These are phyloP conservation scores for Apiotrichum porosum DNA, from an alignment of 1,284 basidiomycete species.

Conservation along the genomic window DNA sequence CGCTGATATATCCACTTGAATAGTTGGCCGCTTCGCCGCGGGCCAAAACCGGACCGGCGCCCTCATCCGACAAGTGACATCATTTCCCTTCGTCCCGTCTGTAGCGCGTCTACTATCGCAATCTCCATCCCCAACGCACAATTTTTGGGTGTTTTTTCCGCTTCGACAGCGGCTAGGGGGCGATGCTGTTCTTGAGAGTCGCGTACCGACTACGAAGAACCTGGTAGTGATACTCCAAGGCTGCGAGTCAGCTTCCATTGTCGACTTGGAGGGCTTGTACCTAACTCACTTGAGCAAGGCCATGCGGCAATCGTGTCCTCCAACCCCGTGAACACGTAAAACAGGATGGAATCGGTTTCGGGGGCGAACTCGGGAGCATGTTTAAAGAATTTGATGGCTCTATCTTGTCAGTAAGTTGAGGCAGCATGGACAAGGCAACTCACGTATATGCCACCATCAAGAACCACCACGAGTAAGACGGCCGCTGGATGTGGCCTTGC, in stretches of 20 bases:
- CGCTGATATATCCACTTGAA: too few relatives aligned
- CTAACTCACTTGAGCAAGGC: slow-evolving; percentile 10
- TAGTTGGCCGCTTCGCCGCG: too few relatives aligned
- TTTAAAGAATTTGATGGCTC: not conserved
- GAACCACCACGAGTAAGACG: slow-evolving; percentile 20
- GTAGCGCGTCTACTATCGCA: too few relatives aligned
- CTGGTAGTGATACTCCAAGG: slow-evolving; percentile 3
- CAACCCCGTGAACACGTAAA: slow-evolving; percentile 2
- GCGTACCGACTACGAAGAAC: not conserved
- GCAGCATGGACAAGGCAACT: not conserved
- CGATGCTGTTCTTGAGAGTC: not conserved
- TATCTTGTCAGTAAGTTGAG: not conserved
- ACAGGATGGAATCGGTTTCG: not conserved
- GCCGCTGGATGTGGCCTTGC: not conserved
- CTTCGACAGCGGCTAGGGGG: too few relatives aligned
- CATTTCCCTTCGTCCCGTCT: too few relatives aligned
- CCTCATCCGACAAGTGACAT: too few relatives aligned
- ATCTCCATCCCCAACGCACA: too few relatives aligned
- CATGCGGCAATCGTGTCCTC: slow-evolving; percentile 2
- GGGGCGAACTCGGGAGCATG: not conserved
- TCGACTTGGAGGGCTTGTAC: too few relatives aligned
- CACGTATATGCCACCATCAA: slow-evolving; percentile 20
- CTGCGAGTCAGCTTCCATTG: too few relatives aligned
- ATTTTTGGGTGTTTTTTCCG: too few relatives aligned
- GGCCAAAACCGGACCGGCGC: too few relatives aligned